Evolutionary conservation across 306 rosid species (phyloP).

Genomic region (Corylus americana): DNA sequence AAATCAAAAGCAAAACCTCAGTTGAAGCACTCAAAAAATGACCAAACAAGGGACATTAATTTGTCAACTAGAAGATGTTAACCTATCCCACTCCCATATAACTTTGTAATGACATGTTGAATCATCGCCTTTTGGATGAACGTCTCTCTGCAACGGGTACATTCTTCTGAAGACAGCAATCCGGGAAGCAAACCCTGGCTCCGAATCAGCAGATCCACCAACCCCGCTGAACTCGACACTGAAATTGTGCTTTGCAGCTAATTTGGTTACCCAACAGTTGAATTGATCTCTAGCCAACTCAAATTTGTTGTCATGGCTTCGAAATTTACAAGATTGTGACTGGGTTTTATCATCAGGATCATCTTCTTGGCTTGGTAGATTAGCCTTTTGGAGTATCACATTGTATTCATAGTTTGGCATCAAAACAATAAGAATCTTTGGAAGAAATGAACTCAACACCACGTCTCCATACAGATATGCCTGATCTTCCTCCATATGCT

Average conservation of each 20-base stretch:
- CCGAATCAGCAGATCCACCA: conserved; percentile 73
- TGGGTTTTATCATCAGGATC: conserved; percentile 66
- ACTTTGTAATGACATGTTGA: conserved; percentile 37
- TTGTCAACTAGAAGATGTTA: conserved; percentile 7
- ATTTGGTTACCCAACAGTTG: conserved; percentile 69
- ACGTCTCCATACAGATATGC: conserved; percentile 75
- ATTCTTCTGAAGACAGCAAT: conserved; percentile 80
- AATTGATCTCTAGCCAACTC: conserved; percentile 97
- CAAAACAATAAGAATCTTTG: conserved; percentile 83
- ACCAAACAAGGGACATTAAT: conserved; percentile 17
- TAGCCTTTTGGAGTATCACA: conserved; percentile 73
- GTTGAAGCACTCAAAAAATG: background rate
- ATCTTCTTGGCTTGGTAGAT: conserved; percentile 55
- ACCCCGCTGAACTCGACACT: conserved; percentile 83
- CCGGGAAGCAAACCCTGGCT: conserved; percentile 98
- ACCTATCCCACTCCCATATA: conserved; percentile 69
- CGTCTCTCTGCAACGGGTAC: conserved; percentile 23
- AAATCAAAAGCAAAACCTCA: background rate
- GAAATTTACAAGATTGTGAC: conserved; percentile 66
- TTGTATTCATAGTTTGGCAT: conserved; percentile 94
- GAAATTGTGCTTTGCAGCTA: conserved; percentile 66
- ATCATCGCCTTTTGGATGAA: conserved; percentile 28
- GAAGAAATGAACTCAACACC: conserved; percentile 64
- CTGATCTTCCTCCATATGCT: conserved; percentile 96
- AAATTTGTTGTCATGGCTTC: conserved; percentile 92